Evolutionary conservation across 2,329 filamentous ascomycete species (phyloP), one percentile per base, ranked within the genome.

Genomic region (Monosporascus sp.): DNA sequence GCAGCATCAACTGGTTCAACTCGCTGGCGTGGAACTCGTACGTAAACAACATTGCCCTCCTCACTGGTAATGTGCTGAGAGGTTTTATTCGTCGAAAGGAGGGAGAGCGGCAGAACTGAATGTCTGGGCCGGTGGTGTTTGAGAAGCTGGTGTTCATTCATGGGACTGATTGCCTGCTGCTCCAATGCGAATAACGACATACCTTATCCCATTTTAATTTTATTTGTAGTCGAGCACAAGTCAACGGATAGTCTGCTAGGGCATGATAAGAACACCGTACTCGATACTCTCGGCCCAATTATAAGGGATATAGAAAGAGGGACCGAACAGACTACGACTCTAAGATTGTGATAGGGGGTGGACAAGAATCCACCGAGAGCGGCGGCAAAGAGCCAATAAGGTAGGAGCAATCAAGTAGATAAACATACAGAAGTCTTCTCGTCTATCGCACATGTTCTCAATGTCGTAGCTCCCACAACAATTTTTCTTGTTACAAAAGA

Each of bases 1-100:
- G 64, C 3, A 64, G 62, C 49, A 65, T 66, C 44, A 65, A 62
- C 50, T 66, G 63, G 62, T 61, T 50, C 38, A 55, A 56, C 34
- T 58, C 57, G 40, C 46, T 66, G 31, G 64, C 49, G 2, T 66
- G 55, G 52, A 56, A 66, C 26, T 51, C 52, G 22, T 65, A 61
- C 51, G 43, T 61, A 5, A 66, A 66, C 54, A 64, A 62, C 43
- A 57, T 64, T 8, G 64, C 64, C n/a, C 51, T 48, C 20, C 24
- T 64, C 27, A 66, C 63, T 0, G 53, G 49, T 2, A 66, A 66
- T 44, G 60, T 66, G n/a, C 22, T 51, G 6, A 46, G 45, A 27
- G 50, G 40, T 4, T 51, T 51, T 19, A 26, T 47, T 8, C 22
- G 43, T 5, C 20, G 24, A 17, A n/a, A 14, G 11, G 43, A 46